Conservation (phyloP, 176 grass and related monocot genomes). For the Tillandsia leiboldiana region DNA sequence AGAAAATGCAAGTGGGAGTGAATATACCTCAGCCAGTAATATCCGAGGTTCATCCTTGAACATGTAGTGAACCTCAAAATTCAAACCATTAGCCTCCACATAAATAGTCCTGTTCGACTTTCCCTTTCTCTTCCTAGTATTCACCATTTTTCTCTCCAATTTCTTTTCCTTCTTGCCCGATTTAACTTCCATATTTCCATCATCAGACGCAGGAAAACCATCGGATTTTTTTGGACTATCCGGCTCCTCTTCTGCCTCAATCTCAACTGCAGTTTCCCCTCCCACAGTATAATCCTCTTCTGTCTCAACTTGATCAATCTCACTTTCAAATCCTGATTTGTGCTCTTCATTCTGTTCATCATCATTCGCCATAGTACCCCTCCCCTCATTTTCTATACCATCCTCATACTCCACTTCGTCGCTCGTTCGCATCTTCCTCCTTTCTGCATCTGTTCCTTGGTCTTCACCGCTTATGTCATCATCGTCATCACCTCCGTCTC, state of each 20-base stretch:
- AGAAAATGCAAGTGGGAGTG: neutral
- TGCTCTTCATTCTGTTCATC: slow-evolving; percentile 35
- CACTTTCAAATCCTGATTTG: slow-evolving; percentile 26
- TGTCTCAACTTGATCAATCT: slow-evolving; percentile 34
- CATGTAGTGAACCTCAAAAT: slow-evolving; percentile 63
- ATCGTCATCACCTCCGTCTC: slow-evolving; percentile 33
- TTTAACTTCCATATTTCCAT: slow-evolving; percentile 7
- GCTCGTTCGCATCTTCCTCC: slow-evolving; percentile 41
- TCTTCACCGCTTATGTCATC: slow-evolving; percentile 57
- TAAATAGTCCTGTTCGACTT: slow-evolving; percentile 44
- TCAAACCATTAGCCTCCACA: slow-evolving; percentile 29
- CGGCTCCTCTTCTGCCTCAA: slow-evolving; percentile 15
- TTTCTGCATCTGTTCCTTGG: slow-evolving; percentile 54
- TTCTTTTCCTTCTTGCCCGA: slow-evolving; percentile 17
- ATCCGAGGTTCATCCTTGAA: slow-evolving; percentile 58
- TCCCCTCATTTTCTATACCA: slow-evolving; percentile 29
- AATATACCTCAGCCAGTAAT: slow-evolving; percentile 78
- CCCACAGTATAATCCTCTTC: slow-evolving; percentile 34
- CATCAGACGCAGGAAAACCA: slow-evolving; percentile 6
- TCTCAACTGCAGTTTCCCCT: slow-evolving; percentile 21
- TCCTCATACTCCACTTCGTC: slow-evolving; percentile 94
- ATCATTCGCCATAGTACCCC: slow-evolving; percentile 10
- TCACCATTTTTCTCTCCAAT: slow-evolving; percentile 9
- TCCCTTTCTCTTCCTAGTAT: slow-evolving; percentile 25
- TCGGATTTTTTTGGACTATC: slow-evolving; percentile 25